Evolutionary conservation across 2,329 filamentous ascomycete species (phyloP).

Genomic region (Alternaria sp.): DNA sequence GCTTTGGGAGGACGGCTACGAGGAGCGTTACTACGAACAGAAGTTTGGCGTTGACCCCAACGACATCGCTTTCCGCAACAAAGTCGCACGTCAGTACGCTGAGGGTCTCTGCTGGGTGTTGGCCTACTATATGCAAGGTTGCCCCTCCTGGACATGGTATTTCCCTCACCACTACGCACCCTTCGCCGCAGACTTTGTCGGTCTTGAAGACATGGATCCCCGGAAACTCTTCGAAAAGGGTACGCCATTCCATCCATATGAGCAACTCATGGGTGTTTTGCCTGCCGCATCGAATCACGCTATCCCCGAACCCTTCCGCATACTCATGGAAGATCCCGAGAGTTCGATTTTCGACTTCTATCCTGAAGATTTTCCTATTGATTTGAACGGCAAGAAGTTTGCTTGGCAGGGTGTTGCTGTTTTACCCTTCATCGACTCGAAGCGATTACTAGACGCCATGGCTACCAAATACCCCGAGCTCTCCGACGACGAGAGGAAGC

Average conservation of each 20-base stretch:
- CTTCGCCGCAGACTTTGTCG: slow-evolving; percentile 93
- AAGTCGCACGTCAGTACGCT: slow-evolving; percentile 89
- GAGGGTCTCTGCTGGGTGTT: slow-evolving; percentile 96
- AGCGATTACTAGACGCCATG: slow-evolving; percentile 82
- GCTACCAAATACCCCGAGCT: slow-evolving; percentile 81
- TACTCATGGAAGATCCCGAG: slow-evolving; percentile 85
- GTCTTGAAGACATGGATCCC: slow-evolving; percentile 75
- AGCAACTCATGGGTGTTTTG: slow-evolving; percentile 97
- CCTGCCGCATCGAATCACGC: slow-evolving; percentile 92
- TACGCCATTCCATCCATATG: slow-evolving; percentile 86
- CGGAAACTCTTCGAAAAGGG: slow-evolving; percentile 81
- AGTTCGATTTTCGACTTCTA: slow-evolving; percentile 98
- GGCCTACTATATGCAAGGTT: slow-evolving; percentile 97
- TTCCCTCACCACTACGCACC: slow-evolving; percentile 99
- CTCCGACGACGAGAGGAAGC: slow-evolving; percentile 75
- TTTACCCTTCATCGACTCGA: slow-evolving; percentile 95
- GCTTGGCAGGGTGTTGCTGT: slow-evolving; percentile 96
- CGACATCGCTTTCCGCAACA: slow-evolving; percentile 84
- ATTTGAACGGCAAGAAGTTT: slow-evolving; percentile 97
- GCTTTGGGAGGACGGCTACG: slow-evolving; percentile 95
- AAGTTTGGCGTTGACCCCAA: slow-evolving; percentile 87
- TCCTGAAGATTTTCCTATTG: slow-evolving; percentile 89
- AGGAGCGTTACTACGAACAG: slow-evolving; percentile 94
- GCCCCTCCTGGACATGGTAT: slow-evolving; percentile 98
- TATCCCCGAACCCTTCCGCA: slow-evolving; percentile 85